These are phyloP conservation scores for Acrocalymma vagum DNA, from an alignment of 2,329 filamentous ascomycete species.

Conservation along the genomic window DNA sequence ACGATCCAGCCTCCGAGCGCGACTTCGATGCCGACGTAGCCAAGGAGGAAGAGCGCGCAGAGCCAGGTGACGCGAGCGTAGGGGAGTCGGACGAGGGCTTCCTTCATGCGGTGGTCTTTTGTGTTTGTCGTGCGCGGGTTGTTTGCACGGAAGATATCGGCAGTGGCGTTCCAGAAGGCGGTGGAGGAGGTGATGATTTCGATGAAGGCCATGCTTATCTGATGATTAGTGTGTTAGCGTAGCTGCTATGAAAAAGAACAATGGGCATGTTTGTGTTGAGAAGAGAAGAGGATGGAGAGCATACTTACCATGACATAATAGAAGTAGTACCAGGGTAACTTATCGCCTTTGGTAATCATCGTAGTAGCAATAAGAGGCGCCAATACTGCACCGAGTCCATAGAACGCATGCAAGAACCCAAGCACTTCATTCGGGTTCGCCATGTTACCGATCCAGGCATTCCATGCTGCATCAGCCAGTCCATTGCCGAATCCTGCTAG, in stretches of 20 bases:
- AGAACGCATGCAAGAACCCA: constrained; percentile 76
- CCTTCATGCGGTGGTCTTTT: constrained; percentile 59
- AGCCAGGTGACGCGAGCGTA: constrained; percentile 73
- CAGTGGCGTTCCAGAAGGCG: constrained; percentile 72
- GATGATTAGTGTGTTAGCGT: constrained; percentile 2
- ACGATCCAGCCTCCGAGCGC: constrained; percentile 83
- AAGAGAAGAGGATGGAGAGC: background rate
- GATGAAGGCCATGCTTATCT: constrained; percentile 63
- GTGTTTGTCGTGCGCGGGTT: constrained; percentile 55
- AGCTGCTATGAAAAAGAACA: background rate
- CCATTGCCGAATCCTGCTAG: constrained; percentile 77
- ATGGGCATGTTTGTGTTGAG: background rate
- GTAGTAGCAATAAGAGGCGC: constrained; percentile 75
- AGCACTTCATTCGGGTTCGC: constrained; percentile 76
- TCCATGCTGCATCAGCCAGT: constrained; percentile 66
- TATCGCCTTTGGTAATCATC: constrained; percentile 70
- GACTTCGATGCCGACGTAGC: constrained; percentile 82
- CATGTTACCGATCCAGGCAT: constrained; percentile 74
- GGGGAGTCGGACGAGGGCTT: constrained; percentile 57
- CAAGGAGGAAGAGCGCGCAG: constrained; percentile 76
- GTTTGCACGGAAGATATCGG: constrained; percentile 62
- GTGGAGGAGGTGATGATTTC: constrained; percentile 62
- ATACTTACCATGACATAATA: constrained; percentile 76
- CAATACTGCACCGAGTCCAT: constrained; percentile 75
- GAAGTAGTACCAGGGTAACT: constrained; percentile 73